A percentile compares a stretch with the other conserved stretches of the same genome.
Conservation (phyloP, 306 rosid genomes). For the Quercus cerris region DNA sequence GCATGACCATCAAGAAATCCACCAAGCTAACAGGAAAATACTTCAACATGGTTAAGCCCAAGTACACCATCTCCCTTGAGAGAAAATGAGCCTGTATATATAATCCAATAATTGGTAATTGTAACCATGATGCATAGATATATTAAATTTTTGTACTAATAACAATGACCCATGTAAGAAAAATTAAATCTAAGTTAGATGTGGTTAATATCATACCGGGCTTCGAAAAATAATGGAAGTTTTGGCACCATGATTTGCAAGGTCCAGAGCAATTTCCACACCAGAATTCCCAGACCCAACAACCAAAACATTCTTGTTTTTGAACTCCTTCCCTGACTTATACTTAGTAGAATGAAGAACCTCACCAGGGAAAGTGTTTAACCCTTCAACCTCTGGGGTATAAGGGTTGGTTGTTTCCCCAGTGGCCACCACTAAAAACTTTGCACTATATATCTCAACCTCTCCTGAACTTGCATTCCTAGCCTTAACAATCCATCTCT, state of each 20-base stretch:
- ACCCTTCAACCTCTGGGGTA: conserved; percentile 48
- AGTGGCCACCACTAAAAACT: conserved; percentile 62
- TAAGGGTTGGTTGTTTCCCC: conserved; percentile 52
- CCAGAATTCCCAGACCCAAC: conserved; percentile 83
- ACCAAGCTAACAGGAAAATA: conserved; percentile 41
- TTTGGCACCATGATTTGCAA: conserved; percentile 49
- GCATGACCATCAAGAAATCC: conserved; percentile 45
- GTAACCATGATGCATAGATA: background rate
- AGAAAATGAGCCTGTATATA: conserved; percentile 53
- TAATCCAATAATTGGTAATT: background rate
- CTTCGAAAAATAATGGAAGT: conserved; percentile 58
- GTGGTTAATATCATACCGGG: conserved; percentile 40
- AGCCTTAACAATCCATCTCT: conserved; percentile 51
- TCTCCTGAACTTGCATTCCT: conserved; percentile 3
- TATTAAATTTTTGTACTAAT: no score
- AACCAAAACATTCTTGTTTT: conserved; percentile 49
- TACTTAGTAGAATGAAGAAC: conserved; percentile 57
- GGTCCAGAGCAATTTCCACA: conserved; percentile 65
- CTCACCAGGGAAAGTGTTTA: conserved; percentile 42
- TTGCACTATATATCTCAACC: conserved; percentile 39
- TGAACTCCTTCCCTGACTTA: conserved; percentile 41
- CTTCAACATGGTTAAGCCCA: conserved; percentile 46
- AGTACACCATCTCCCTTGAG: conserved; percentile 39
- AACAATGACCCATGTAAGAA: no score
- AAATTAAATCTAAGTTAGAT: no score